A percentile compares a stretch with the other conserved stretches of the same genome.
Conservation (phyloP, 1,139 yeast genomes). For the Pichiaceae sp. region DNA sequence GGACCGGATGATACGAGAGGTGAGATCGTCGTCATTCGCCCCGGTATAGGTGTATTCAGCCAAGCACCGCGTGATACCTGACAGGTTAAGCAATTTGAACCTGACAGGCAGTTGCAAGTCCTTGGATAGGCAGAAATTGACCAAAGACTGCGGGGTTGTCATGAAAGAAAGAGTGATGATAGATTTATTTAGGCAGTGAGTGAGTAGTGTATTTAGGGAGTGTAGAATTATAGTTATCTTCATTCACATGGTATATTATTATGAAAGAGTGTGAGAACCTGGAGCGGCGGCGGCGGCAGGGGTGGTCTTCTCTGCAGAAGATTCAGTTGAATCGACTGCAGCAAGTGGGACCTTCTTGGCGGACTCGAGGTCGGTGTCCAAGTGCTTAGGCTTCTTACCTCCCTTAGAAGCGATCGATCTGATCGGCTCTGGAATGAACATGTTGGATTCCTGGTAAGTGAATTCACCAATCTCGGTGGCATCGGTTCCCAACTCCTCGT, state of each 20-base stretch:
- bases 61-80: conserved; percentile 35
- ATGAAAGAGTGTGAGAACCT: too few species aligned
- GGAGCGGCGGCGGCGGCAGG: not conserved
- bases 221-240: not conserved
- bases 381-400: conserved; percentile 9
- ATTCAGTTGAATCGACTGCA: not conserved
- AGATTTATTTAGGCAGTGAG: not conserved
- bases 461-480: conserved; percentile 78
- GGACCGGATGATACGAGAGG: conserved; percentile 33
- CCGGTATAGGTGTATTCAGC: conserved; percentile 15
- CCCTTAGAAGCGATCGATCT: conserved; percentile 36
- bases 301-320: not conserved
- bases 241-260: too few species aligned
- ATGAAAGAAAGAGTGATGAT: too few species aligned
- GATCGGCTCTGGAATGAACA: conserved; percentile 69
- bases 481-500: conserved; percentile 86
- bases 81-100: conserved; percentile 32
- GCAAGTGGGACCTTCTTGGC: conserved; percentile 22
- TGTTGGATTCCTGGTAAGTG: conserved; percentile 58
- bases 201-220: not conserved
- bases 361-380: conserved; percentile 14
- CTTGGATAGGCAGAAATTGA: conserved; percentile 60
- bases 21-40: conserved; percentile 33
- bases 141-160: conserved; percentile 10
- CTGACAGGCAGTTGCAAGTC: conserved; percentile 55